Evolutionary conservation across 257 asterid genomes (phyloP).

Genomic region (Fraxinus americana): DNA sequence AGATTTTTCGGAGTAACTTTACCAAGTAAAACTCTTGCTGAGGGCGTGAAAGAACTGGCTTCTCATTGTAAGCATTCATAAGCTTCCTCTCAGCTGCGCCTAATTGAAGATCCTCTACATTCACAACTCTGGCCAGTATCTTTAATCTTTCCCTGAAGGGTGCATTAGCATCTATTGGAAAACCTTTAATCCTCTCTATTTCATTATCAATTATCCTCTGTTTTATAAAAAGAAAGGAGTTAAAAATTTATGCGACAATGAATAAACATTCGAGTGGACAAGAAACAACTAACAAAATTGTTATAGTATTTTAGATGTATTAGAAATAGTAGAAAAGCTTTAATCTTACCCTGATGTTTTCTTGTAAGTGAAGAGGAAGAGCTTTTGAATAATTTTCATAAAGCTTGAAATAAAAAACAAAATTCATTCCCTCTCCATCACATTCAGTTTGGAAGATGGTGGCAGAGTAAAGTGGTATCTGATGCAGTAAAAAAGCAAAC

Average conservation of each 20-base stretch:
- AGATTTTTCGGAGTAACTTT: constrained; percentile 9
- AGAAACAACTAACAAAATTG: not conserved
- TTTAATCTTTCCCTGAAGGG: constrained; percentile 83
- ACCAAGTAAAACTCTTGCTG: constrained; percentile 92
- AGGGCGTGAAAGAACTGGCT: constrained; percentile 93
- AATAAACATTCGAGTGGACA: not conserved
- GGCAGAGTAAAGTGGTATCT: constrained; percentile 88
- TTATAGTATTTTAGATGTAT: not conserved
- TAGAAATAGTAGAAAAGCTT: constrained; percentile 11
- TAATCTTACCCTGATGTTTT: constrained; percentile 69
- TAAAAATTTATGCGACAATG: not conserved
- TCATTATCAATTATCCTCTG: constrained; percentile 80
- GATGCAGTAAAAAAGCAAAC: constrained; percentile 23
- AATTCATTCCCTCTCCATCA: constrained; percentile 84
- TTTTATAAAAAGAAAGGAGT: constrained; percentile 14
- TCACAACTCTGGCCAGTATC: constrained; percentile 74
- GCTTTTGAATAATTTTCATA: constrained; percentile 70
- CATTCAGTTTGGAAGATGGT: constrained; percentile 72
- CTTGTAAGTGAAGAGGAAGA: constrained; percentile 77
- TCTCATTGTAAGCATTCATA: constrained; percentile 87
- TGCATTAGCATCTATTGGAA: constrained; percentile 68
- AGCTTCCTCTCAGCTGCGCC: constrained; percentile 83
- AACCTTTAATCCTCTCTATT: constrained; percentile 74
- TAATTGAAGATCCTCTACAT: constrained; percentile 71
- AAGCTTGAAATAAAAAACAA: constrained; percentile 81